These are phyloP conservation scores for Wallacemonas sp. DNA, from an alignment of 208 protist species.

Conservation along the genomic window DNA sequence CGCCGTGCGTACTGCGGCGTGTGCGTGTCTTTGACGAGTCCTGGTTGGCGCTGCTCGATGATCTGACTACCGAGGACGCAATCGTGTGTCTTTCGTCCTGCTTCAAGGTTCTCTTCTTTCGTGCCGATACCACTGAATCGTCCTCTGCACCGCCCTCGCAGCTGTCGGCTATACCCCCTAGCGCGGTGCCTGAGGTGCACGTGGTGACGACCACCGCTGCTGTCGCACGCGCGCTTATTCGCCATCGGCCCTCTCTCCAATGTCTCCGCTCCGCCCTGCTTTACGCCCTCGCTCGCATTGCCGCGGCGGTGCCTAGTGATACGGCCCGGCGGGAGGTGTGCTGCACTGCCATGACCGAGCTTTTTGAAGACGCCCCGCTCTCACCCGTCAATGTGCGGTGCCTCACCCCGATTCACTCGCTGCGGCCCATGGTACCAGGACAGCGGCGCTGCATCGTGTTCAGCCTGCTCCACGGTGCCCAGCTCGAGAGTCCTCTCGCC, in stretches of 20 bases:
- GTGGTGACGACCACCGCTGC: slow-evolving; percentile 49
- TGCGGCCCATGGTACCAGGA: slow-evolving; percentile 55
- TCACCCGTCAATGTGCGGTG: slow-evolving; percentile 44
- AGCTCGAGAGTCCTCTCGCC: slow-evolving; percentile 32
- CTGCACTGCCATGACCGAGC: slow-evolving; percentile 48
- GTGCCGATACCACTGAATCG: not conserved
- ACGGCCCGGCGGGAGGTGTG: slow-evolving; percentile 52
- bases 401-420: slow-evolving; percentile 35
- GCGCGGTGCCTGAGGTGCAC: slow-evolving; percentile 32
- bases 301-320: slow-evolving; percentile 29
- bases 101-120: slow-evolving; percentile 44
- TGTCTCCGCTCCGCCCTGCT: slow-evolving; percentile 60
- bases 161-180: too few relatives aligned
- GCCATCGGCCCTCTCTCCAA: slow-evolving; percentile 27
- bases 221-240: slow-evolving; percentile 64
- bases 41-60: slow-evolving; percentile 54
- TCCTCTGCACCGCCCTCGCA: too few relatives aligned
- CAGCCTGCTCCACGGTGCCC: slow-evolving; percentile 54
- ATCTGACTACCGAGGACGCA: slow-evolving; percentile 32
- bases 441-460: slow-evolving; percentile 68
- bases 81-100: slow-evolving; percentile 37
- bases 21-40: slow-evolving; percentile 61
- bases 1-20: slow-evolving; percentile 32
- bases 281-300: slow-evolving; percentile 61
- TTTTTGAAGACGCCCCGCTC: slow-evolving; percentile 55